Evolutionary conservation across 2,329 filamentous ascomycete genomes (phyloP).

Genomic region (Aphanocladium album): DNA sequence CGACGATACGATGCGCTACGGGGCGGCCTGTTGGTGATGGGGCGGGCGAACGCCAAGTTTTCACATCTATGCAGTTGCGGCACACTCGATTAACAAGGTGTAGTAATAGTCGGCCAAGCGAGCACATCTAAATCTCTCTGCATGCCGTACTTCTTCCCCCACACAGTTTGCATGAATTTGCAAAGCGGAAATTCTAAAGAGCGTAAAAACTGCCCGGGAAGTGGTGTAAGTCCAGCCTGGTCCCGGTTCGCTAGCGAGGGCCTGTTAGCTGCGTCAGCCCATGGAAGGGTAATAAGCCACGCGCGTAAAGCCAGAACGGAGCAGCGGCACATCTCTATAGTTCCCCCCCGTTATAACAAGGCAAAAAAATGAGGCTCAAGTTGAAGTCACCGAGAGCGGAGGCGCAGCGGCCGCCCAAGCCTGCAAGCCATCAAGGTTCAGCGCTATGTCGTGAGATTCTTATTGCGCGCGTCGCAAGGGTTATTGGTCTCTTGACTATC

Average conservation of each 20-base stretch:
- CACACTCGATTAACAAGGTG: background rate
- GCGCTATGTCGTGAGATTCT: background rate
- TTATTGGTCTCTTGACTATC: background rate
- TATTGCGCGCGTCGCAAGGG: background rate
- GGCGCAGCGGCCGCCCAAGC: background rate
- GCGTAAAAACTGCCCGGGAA: background rate
- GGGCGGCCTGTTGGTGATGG: background rate
- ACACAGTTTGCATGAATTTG: background rate
- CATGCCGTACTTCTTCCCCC: background rate
- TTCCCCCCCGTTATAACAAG: background rate
- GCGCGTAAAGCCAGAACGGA: background rate
- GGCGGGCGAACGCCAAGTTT: background rate
- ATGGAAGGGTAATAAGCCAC: background rate
- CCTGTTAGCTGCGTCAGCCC: background rate
- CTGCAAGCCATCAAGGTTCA: background rate
- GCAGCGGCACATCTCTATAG: constrained; percentile 5
- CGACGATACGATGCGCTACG: constrained; percentile 7
- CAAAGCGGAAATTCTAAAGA: background rate
- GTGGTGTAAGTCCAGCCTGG: background rate
- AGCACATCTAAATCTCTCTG: background rate
- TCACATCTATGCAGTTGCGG: background rate
- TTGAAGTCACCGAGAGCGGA: background rate
- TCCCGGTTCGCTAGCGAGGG: background rate
- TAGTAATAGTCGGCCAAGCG: background rate
- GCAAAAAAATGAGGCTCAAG: background rate